phyloP scores from a whole-genome alignment of 768 basidiomycete genomes.

The Russula olivacea region DNA sequence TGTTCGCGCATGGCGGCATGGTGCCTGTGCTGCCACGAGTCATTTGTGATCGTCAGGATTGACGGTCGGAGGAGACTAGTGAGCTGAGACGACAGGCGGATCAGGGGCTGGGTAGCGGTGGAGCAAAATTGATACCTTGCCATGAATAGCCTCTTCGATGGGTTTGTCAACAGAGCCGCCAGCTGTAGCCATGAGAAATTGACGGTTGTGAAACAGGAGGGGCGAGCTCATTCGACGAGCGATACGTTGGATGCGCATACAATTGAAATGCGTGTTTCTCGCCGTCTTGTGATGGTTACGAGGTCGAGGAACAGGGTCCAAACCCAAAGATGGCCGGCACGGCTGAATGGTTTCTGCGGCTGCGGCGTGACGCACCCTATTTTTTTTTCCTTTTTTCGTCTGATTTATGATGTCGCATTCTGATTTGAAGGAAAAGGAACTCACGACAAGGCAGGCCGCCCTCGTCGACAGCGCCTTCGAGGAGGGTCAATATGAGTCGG shows the following conservation, averaged over 20 bases:
- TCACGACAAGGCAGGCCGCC: constrained; percentile 27
- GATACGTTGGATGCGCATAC: constrained; percentile 6
- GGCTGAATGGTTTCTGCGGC: background rate
- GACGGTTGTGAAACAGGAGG: constrained; percentile 23
- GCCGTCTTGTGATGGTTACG: background rate
- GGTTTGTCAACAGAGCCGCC: constrained; percentile 13
- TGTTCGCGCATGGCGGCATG: constrained; percentile 74
- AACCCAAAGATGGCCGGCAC: background rate
- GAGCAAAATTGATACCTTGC: constrained; percentile 21
- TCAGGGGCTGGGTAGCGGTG: constrained; percentile 18
- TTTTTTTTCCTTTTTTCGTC: background rate
- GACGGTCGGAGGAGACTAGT: constrained; percentile 54
- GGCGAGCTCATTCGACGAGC: constrained; percentile 21
- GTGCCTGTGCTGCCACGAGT: constrained; percentile 82
- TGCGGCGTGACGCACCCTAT: background rate
- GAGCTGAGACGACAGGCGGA: constrained; percentile 42
- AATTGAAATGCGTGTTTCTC: background rate
- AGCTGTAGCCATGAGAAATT: constrained; percentile 24
- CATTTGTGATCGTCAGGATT: constrained; percentile 64
- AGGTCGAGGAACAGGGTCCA: background rate
- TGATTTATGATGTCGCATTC: background rate
- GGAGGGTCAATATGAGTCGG: constrained; percentile 69
- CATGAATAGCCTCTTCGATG: constrained; percentile 22
- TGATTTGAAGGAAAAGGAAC: constrained; percentile 10
- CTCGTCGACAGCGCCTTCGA: constrained; percentile 71